phyloP scores from a whole-genome alignment of 2,329 filamentous ascomycete species.

The Alternaria triticimaculans region DNA sequence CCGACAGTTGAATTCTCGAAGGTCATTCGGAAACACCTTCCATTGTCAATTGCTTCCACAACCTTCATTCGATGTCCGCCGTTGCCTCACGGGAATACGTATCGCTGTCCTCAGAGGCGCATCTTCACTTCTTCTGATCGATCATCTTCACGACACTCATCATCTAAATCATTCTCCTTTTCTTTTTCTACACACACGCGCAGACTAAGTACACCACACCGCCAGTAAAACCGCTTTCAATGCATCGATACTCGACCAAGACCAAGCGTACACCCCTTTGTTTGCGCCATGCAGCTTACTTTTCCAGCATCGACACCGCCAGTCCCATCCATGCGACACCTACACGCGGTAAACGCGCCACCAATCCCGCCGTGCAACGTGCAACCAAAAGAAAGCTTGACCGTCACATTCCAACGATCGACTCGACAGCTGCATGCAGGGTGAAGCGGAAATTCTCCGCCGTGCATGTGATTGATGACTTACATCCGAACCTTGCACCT shows the following conservation, averaged over 20 bases:
- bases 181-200: background rate
- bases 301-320: background rate
- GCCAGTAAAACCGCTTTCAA: background rate
- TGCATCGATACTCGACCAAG: background rate
- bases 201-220: background rate
- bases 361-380: background rate
- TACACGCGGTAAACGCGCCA: background rate
- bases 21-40: background rate
- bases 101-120: background rate
- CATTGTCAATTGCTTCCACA: background rate
- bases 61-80: background rate
- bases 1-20: background rate
- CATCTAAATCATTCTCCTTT: background rate
- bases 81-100: background rate
- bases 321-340: background rate
- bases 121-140: background rate
- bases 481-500: background rate
- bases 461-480: background rate
- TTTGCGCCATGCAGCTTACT: background rate
- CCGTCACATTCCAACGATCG: background rate
- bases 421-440: background rate
- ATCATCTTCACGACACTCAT: background rate
- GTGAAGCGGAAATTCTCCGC: background rate
- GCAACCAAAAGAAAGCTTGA: background rate
- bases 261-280: background rate